A percentile compares a stretch with the other conserved stretches of the same genome.
Evolutionary conservation across 1,139 yeast species (phyloP).

Genomic region (Wickerhamiella infanticola): DNA sequence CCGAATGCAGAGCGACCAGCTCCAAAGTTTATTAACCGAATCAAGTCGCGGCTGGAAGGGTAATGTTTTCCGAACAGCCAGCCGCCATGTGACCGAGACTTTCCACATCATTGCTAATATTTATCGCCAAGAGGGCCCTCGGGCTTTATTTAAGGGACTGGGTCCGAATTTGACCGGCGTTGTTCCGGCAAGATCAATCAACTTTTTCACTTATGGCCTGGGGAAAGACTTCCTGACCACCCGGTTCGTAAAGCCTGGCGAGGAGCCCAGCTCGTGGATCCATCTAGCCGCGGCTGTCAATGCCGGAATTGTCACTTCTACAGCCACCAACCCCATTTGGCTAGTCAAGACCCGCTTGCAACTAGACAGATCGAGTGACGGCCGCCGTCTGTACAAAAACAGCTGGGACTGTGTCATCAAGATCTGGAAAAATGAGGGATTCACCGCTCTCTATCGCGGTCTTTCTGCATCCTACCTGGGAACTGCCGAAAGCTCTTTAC

Average conservation of each 20-base stretch:
- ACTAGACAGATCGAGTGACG: slow-evolving; percentile 42
- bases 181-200: slow-evolving; percentile 95
- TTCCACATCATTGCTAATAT: slow-evolving; percentile 54
- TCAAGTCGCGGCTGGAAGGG: slow-evolving; percentile 11
- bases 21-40: slow-evolving; percentile 20
- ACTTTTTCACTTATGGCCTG: slow-evolving; percentile 91
- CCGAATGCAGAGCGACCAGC: slow-evolving; percentile 78
- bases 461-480: slow-evolving; percentile 90
- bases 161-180: slow-evolving; percentile 97
- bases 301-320: slow-evolving; percentile 91
- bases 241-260: slow-evolving; percentile 44
- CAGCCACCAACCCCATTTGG: slow-evolving; percentile 99
- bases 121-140: slow-evolving; percentile 60
- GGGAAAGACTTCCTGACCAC: slow-evolving; percentile 59
- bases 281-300: slow-evolving; percentile 79
- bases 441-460: slow-evolving; percentile 70
- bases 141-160: slow-evolving; percentile 81
- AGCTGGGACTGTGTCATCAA: slow-evolving; percentile 72
- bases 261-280: slow-evolving; percentile 61
- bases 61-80: slow-evolving; percentile 28
- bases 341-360: slow-evolving; percentile 87
- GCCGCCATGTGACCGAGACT: slow-evolving; percentile 71
- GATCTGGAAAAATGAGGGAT: slow-evolving; percentile 62
- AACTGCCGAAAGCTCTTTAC: slow-evolving; percentile 81
- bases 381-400: slow-evolving; percentile 53